Conservation (phyloP, 2,329 filamentous ascomycete species). For the Talaromyces islandicus region DNA sequence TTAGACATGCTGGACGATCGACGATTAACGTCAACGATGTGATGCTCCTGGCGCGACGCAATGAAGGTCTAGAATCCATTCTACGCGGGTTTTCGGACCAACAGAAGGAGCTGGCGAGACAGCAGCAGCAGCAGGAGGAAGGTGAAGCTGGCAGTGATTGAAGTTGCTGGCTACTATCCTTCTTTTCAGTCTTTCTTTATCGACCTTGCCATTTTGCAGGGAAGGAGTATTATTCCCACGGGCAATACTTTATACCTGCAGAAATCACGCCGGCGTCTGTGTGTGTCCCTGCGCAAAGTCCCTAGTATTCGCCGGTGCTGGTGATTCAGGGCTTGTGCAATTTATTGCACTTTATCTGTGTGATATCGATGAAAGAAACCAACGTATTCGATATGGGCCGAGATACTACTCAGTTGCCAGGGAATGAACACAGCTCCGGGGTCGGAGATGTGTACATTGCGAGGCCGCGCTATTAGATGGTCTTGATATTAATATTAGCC, state of each 20-base stretch:
- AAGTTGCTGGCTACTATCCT: not conserved
- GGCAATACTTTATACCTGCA: too few species aligned
- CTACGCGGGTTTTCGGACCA: slow-evolving; percentile 44
- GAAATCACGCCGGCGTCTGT: not conserved
- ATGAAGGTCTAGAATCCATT: slow-evolving; percentile 74
- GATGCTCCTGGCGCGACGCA: slow-evolving; percentile 76
- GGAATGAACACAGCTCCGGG: not conserved
- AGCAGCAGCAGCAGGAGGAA: slow-evolving; percentile 1
- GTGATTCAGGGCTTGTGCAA: not conserved
- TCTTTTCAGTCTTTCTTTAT: not conserved
- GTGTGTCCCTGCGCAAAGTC: too few species aligned
- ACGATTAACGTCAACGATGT: slow-evolving; percentile 84
- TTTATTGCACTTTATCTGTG: not conserved
- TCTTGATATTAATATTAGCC: too few species aligned
- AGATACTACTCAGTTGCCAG: not conserved
- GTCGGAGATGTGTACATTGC: not conserved
- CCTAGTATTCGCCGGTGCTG: not conserved
- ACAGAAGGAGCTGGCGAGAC: slow-evolving; percentile 7
- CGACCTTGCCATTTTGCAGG: not conserved
- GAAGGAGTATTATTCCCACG: not conserved
- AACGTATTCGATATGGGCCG: not conserved
- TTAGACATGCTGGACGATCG: slow-evolving; percentile 70
- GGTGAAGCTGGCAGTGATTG: slow-evolving; percentile 6
- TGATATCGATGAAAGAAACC: not conserved
- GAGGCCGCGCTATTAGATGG: too few species aligned